A percentile compares a stretch with the other conserved stretches of the same genome.
Evolutionary conservation across 2,329 filamentous ascomycete genomes (phyloP).

Genomic region (Mycosphaerelloides madeirae): DNA sequence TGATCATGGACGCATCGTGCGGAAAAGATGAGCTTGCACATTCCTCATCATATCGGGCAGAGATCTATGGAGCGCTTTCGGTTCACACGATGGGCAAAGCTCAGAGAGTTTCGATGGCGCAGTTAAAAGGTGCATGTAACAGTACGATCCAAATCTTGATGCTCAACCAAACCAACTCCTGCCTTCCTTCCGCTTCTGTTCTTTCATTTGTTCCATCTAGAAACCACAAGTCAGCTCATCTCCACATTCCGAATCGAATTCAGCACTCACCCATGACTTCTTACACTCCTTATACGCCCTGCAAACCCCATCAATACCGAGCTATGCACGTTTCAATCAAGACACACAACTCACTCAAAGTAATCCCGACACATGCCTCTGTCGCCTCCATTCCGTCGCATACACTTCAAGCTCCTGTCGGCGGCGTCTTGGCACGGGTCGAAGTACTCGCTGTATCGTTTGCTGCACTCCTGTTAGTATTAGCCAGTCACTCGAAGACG

Average conservation of each 20-base stretch:
- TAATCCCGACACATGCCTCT: conserved; percentile 88
- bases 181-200: conserved; percentile 39
- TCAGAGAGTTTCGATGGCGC: no score
- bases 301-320: background rate
- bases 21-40: background rate
- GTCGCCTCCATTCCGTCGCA: conserved; percentile 84
- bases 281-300: conserved; percentile 95
- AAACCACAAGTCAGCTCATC: background rate
- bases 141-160: no score
- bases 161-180: conserved; percentile 28
- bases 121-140: no score
- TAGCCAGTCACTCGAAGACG: no score
- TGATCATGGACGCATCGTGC: no score
- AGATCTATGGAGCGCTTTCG: no score
- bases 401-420: conserved; percentile 74
- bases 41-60: no score
- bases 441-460: conserved; percentile 81
- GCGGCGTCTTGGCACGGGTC: conserved; percentile 96
- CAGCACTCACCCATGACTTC: conserved; percentile 76
- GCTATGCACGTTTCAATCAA: background rate
- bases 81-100: no score
- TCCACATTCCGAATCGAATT: no score
- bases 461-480: conserved; percentile 50
- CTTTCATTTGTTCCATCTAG: conserved; percentile 45
- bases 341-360: conserved; percentile 67